Base-by-base conservation (phyloP, 2,329 filamentous ascomycete genomes). In the Colletotrichum sp. region DNA sequence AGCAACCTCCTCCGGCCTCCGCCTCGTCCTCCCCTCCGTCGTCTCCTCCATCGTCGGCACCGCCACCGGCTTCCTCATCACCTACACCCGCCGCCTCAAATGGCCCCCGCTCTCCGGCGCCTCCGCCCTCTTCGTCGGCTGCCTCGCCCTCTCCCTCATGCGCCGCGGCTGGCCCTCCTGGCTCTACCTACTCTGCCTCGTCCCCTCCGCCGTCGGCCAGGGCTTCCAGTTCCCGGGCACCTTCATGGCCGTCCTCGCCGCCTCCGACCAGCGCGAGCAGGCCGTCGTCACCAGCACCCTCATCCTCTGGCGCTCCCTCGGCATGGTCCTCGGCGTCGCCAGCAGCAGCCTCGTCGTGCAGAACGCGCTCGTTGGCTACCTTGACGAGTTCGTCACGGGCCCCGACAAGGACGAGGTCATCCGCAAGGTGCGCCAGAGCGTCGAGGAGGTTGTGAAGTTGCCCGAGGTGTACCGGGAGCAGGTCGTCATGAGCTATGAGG, bases 271-370 rank as follows among this genome's bases (percentile, higher is more conserved):
- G 80, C 81, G 86, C 7, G 91, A 93, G 65, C 92, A 94, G 82
- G 93, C 93, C 16, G 92, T 94, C 55, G 92, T 92, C 15, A 94
- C 93, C 2, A 92, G 90, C 69, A 95, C 94, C 0, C 85, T 96
- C 76, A 90, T 93, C 21, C 85, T 96, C 21, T 95, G 93, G 91
- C 90, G 94, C 71, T 92, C 91, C 74, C 84, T 96, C 7, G 94
- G 94, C 8, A 90, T 89, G 72, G 94, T 96, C 1, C 88, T 96
- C 80, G 94, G 94, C n/a, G 90, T 96, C 60, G 92, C 94, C 1
- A 86, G 90, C 68, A 94, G 92, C 78, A 94, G 93, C 81, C 88
- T 95, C 73, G 90, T 95, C 9, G 86, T 96, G 77, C 94, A 96
- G 84, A 95, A 95, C 80, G 88, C 91, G 1, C 85, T 96, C 67